Conservation (phyloP, 371 early-diverging fungal genomes). For the Parasitella parasitica region DNA sequence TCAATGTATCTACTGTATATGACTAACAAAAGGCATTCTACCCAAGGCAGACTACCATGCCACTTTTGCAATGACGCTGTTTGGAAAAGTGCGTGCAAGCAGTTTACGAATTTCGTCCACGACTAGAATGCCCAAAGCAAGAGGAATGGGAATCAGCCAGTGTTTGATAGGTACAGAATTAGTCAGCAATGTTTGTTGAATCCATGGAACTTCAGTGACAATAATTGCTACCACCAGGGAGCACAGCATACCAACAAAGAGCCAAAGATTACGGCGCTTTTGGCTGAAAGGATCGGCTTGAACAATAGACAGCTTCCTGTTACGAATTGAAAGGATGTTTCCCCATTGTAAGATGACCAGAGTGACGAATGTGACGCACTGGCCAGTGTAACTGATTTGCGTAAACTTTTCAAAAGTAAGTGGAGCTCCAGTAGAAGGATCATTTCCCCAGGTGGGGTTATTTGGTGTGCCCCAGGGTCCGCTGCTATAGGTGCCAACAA, state of each 20-base stretch:
- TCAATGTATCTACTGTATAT: too few species aligned
- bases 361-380: constrained; percentile 61
- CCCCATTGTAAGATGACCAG: constrained; percentile 61
- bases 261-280: constrained; percentile 40
- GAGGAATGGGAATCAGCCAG: constrained; percentile 68
- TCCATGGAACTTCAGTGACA: constrained; percentile 53
- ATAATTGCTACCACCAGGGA: constrained; percentile 52
- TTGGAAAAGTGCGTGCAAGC: constrained; percentile 43
- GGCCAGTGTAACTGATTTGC: constrained; percentile 44
- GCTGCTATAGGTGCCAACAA: constrained; percentile 38
- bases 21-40: too few species aligned
- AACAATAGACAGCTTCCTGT: constrained; percentile 55
- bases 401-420: constrained; percentile 38
- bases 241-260: constrained; percentile 44
- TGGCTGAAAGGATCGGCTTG: constrained; percentile 53
- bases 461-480: constrained; percentile 45
- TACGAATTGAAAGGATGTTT: constrained; percentile 53
- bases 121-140: constrained; percentile 48
- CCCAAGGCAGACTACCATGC: constrained; percentile 18
- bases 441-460: constrained; percentile 42
- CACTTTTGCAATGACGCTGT: constrained; percentile 11
- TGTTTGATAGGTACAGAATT: constrained; percentile 61
- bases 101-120: constrained; percentile 58
- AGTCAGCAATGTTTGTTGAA: constrained; percentile 59
- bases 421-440: constrained; percentile 42